Conservation (phyloP, 345 rosid genomes). For the Boechera divaricarpa region DNA sequence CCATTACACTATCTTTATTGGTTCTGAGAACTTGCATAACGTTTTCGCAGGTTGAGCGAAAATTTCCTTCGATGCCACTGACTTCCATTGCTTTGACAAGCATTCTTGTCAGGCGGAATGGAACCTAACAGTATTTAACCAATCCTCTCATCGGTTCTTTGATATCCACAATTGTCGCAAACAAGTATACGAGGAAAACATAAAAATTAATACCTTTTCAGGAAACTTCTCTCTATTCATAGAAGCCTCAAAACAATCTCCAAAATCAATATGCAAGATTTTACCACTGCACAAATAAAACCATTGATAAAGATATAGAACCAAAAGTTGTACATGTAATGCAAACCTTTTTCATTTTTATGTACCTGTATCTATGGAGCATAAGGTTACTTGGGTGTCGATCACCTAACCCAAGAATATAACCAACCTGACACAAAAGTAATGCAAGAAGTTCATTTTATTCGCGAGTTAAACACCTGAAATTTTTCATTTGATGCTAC, state of each 20-base stretch:
- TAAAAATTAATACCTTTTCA: slow-evolving; percentile 65
- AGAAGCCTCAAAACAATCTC: slow-evolving; percentile 99
- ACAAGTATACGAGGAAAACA: background rate
- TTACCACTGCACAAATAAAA: slow-evolving; percentile 72
- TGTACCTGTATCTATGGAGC: slow-evolving; percentile 88
- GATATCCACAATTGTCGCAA: slow-evolving; percentile 2
- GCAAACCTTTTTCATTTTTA: background rate
- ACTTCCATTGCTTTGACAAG: slow-evolving; percentile 99
- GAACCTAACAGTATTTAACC: slow-evolving; percentile 58
- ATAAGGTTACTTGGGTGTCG: slow-evolving; percentile 99
- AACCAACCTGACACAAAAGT: slow-evolving; percentile 78
- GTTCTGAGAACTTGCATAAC: slow-evolving; percentile 96
- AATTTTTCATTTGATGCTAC: background rate
- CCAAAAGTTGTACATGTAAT: slow-evolving; percentile 21
- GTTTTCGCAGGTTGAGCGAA: slow-evolving; percentile 92
- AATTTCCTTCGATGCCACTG: slow-evolving; percentile 96
- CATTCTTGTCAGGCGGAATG: slow-evolving; percentile 99
- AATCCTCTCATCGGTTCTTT: slow-evolving; percentile 9
- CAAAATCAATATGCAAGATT: slow-evolving; percentile 98
- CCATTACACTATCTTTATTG: slow-evolving; percentile 94
- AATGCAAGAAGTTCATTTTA: slow-evolving; percentile 7
- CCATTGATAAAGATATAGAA: slow-evolving; percentile 17
- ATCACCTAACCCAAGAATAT: slow-evolving; percentile 99
- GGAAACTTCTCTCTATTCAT: slow-evolving; percentile 99
- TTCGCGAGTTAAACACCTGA: background rate